Evolutionary conservation across 1,284 basidiomycete species (phyloP), one percentile per base, ranked within the genome.

Genomic region (Ceratobasidium sp.): DNA sequence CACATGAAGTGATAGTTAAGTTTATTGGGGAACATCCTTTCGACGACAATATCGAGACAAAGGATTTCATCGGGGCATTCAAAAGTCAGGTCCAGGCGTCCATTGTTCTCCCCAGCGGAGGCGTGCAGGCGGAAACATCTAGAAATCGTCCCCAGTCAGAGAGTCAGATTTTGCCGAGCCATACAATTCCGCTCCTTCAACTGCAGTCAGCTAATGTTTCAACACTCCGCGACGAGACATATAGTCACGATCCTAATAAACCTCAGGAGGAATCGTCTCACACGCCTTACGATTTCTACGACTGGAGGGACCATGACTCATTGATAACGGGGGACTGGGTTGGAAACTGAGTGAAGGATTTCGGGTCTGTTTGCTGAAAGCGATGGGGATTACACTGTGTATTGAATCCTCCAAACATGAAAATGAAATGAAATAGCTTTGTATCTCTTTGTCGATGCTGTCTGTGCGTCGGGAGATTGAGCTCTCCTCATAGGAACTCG

Each of bases 291-390:
- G 28, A 72, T n/a, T 52, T 59, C 59, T 50, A 72, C 23, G 47
- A 63, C 21, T 72, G 71, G 71, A 8, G 32, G 23, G 59, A 63
- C 16, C 71, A 72, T 46, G 71, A 59, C 2, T 23, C 59, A 21
- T 18, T 26, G 43, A 11, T 38, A 11, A 38, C 4, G 11, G 35
- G 35, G 11, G 11, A 11, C 4, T 38, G 35, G 35, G n/a, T 26
- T 32, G 41, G 57, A 41, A 43, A 11, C 7, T 59, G 57, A 38
- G 57, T 26, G 18, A 41, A 58, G 55, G 32, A 9, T 32, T 18
- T 3, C 11, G 8, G 21, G 13, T 44, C 7, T 6, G 57, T 1
- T 13, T 43, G 11, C 43, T 47, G 2, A 47, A 47, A 47, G n/a
- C n/a, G n/a, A n/a, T n/a, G n/a, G n/a, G n/a, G n/a, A n/a, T n/a